These are phyloP conservation scores for Rhipidocladum racemiflorum DNA, from an alignment of 176 grass and related monocot genomes.

Conservation along the genomic window DNA sequence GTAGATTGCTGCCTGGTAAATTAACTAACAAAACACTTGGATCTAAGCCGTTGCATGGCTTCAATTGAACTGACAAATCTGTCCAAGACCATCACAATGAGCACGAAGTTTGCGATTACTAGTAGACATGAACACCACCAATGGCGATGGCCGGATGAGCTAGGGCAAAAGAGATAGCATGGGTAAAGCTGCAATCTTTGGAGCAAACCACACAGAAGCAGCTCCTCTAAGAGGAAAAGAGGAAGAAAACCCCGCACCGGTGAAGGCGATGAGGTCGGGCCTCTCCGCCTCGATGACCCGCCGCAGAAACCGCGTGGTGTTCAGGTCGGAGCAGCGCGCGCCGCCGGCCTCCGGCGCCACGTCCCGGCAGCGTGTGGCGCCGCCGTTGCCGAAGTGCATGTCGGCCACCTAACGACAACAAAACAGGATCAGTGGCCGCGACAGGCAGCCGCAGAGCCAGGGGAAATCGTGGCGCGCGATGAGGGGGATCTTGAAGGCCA, in stretches of 20 bases:
- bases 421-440: not conserved
- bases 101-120: not conserved
- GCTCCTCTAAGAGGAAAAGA: not conserved
- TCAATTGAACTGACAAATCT: not conserved
- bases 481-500: too few relatives aligned
- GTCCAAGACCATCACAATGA: not conserved
- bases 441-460: not conserved
- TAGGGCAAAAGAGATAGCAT: not conserved
- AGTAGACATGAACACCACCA: not conserved
- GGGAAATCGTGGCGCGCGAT: not conserved
- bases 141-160: not conserved
- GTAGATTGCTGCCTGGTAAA: too few relatives aligned
- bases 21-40: not conserved
- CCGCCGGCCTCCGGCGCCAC: slow-evolving; percentile 50
- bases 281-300: slow-evolving; percentile 73
- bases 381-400: slow-evolving; percentile 92
- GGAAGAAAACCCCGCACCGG: slow-evolving; percentile 35
- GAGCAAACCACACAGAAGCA: not conserved
- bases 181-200: not conserved
- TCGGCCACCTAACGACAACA: slow-evolving; percentile 66
- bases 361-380: slow-evolving; percentile 67
- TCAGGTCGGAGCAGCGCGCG: slow-evolving; percentile 78
- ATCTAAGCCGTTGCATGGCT: not conserved
- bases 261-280: slow-evolving; percentile 88
- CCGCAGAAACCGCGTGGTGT: slow-evolving; percentile 76